A percentile compares a stretch with the other conserved stretches of the same genome.
These are phyloP conservation scores for Wakefieldia striispora DNA, from an alignment of 768 basidiomycete genomes.

Conservation along the genomic window DNA sequence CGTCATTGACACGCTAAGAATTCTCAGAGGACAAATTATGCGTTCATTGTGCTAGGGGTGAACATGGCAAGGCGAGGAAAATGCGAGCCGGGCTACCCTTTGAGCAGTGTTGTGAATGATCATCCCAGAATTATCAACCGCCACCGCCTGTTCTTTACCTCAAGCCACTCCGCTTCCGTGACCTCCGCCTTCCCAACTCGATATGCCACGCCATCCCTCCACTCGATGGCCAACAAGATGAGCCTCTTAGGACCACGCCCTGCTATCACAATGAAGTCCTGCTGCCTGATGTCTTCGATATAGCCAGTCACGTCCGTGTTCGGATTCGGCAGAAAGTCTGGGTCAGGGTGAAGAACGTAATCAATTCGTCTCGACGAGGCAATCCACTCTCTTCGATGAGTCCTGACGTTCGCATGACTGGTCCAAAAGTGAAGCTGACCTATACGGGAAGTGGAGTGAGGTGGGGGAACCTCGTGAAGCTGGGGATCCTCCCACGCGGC, in stretches of 20 bases:
- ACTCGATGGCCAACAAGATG: background rate
- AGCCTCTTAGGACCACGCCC: background rate
- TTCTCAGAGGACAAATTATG: too few species aligned
- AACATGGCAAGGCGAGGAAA: too few species aligned
- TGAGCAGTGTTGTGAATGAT: too few species aligned
- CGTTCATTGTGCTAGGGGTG: too few species aligned
- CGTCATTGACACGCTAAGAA: too few species aligned
- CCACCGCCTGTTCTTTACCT: background rate
- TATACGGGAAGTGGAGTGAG: background rate
- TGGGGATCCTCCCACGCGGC: too few species aligned
- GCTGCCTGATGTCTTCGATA: too few species aligned
- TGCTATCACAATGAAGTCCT: background rate
- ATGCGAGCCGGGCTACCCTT: too few species aligned
- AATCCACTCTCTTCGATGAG: background rate
- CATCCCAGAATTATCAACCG: background rate
- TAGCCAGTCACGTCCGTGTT: too few species aligned
- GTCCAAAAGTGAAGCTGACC: conserved; percentile 20
- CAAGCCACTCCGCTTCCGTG: background rate
- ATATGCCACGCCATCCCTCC: background rate
- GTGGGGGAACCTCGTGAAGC: background rate
- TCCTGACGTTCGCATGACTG: conserved; percentile 1
- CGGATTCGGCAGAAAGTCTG: background rate
- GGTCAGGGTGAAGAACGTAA: background rate
- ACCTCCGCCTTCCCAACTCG: background rate
- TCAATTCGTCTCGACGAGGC: background rate